A percentile compares a stretch with the other conserved stretches of the same genome.
Conservation (phyloP, 2,329 filamentous ascomycete species). For the Colletotrichum gloeosporioides region DNA sequence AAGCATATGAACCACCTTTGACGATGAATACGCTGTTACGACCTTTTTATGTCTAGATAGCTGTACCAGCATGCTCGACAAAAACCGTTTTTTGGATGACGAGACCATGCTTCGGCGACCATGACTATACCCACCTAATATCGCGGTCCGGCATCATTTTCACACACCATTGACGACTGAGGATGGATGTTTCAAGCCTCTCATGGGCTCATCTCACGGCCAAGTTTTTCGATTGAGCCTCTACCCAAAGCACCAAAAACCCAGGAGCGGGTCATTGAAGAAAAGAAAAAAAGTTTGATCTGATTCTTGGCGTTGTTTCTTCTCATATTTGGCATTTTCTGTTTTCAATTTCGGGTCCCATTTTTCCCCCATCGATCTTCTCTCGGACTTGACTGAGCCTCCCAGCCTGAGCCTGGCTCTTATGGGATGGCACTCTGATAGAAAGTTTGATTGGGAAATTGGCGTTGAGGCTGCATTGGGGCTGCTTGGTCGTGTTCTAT, state of each 20-base stretch:
- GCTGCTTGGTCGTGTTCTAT: background rate
- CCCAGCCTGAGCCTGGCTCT: background rate
- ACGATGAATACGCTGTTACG: constrained; percentile 52
- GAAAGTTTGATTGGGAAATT: background rate
- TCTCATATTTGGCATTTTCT: background rate
- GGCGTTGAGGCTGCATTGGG: constrained; percentile 21
- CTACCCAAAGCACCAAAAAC: background rate
- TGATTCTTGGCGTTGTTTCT: constrained; percentile 6
- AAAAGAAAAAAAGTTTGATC: constrained; percentile 19
- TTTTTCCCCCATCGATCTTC: background rate
- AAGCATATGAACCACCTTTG: constrained; percentile 33
- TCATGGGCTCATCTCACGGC: background rate
- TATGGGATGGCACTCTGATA: background rate
- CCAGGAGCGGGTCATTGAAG: constrained; percentile 9
- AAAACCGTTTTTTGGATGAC: constrained; percentile 22
- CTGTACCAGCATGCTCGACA: constrained; percentile 36
- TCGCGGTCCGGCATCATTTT: constrained; percentile 10
- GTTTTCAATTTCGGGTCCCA: background rate
- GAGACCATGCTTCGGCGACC: constrained; percentile 36
- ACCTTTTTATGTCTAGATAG: constrained; percentile 51
- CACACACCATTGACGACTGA: background rate
- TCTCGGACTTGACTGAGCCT: background rate
- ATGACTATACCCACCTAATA: constrained; percentile 47
- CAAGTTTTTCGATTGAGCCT: constrained; percentile 2
- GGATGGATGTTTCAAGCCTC: background rate